Evolutionary conservation across 164 flowering plant species (phyloP).

Genomic region (Macadamia integrifolia): DNA sequence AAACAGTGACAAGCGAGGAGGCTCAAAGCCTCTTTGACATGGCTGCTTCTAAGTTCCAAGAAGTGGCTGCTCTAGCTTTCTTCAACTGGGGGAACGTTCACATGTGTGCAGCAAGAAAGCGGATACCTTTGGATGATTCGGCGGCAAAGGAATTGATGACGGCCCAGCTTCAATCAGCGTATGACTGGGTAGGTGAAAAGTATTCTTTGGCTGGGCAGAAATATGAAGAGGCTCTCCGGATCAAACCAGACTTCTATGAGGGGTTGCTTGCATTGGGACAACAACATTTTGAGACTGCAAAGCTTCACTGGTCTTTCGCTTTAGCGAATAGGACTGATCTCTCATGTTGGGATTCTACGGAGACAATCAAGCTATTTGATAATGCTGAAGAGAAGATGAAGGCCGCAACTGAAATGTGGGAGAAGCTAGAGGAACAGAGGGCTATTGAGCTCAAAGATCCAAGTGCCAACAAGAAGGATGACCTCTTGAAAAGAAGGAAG

Average conservation of each 20-base stretch:
- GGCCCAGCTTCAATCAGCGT: constrained; percentile 71
- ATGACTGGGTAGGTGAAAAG: constrained; percentile 85
- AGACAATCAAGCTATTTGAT: constrained; percentile 72
- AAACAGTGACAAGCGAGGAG: constrained; percentile 91
- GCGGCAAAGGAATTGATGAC: constrained; percentile 59
- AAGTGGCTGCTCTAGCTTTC: constrained; percentile 90
- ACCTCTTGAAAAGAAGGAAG: constrained; percentile 56
- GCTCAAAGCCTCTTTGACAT: constrained; percentile 88
- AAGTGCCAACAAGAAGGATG: constrained; percentile 61
- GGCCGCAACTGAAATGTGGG: constrained; percentile 97
- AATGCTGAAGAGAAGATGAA: constrained; percentile 93
- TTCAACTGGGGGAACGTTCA: constrained; percentile 99
- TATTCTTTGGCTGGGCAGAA: constrained; percentile 79
- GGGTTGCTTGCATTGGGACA: constrained; percentile 93
- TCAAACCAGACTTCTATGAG: constrained; percentile 95
- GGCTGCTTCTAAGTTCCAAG: constrained; percentile 94
- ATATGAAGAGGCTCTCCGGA: constrained; percentile 74
- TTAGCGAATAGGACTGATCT: constrained; percentile 76
- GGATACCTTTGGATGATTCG: constrained; percentile 82
- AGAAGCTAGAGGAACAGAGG: constrained; percentile 89
- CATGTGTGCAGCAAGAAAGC: constrained; percentile 95
- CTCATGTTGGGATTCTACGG: constrained; percentile 64
- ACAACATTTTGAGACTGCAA: constrained; percentile 97
- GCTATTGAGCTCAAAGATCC: constrained; percentile 80
- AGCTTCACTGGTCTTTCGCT: constrained; percentile 91